Evolutionary conservation across 164 flowering plant genomes (phyloP).

Genomic region (Vitis labrusca): DNA sequence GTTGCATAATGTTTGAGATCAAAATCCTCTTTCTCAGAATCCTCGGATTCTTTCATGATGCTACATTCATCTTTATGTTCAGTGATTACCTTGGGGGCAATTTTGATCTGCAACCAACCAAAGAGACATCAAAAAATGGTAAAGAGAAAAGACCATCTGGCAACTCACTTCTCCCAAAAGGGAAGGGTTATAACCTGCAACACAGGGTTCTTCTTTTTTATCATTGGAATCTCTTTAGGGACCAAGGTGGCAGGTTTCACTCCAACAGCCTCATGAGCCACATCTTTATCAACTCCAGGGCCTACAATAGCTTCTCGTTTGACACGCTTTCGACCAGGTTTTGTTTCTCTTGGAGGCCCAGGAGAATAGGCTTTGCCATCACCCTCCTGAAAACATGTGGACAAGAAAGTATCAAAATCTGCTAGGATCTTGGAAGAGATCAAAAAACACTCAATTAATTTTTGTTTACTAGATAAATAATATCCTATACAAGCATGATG

Average conservation of each 20-base stretch:
- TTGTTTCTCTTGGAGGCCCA: slow-evolving; percentile 14
- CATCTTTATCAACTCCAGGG: slow-evolving; percentile 86
- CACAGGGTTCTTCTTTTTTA: slow-evolving; percentile 83
- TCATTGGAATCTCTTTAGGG: slow-evolving; percentile 86
- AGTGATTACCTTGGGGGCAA: slow-evolving; percentile 48
- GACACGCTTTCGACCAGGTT: slow-evolving; percentile 49
- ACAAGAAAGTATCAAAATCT: background rate
- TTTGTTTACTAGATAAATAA: no score
- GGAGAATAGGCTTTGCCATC: slow-evolving; percentile 20
- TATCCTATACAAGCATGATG: no score
- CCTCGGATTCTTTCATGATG: slow-evolving; percentile 27
- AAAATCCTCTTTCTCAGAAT: slow-evolving; percentile 28
- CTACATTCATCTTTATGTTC: slow-evolving; percentile 37
- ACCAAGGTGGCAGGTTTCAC: slow-evolving; percentile 67
- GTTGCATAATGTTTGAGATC: slow-evolving; percentile 50
- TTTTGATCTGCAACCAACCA: slow-evolving; percentile 62
- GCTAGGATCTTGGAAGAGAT: background rate
- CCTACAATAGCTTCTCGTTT: slow-evolving; percentile 74
- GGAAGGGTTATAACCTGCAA: slow-evolving; percentile 53
- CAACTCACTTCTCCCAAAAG: background rate
- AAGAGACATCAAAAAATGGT: background rate
- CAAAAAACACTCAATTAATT: no score
- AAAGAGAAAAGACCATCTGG: background rate
- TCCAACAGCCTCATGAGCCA: slow-evolving; percentile 94
- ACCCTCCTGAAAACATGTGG: slow-evolving; percentile 31